Evolutionary conservation across 2,329 filamentous ascomycete genomes (phyloP).

Genomic region (Fusarium caatingaense): DNA sequence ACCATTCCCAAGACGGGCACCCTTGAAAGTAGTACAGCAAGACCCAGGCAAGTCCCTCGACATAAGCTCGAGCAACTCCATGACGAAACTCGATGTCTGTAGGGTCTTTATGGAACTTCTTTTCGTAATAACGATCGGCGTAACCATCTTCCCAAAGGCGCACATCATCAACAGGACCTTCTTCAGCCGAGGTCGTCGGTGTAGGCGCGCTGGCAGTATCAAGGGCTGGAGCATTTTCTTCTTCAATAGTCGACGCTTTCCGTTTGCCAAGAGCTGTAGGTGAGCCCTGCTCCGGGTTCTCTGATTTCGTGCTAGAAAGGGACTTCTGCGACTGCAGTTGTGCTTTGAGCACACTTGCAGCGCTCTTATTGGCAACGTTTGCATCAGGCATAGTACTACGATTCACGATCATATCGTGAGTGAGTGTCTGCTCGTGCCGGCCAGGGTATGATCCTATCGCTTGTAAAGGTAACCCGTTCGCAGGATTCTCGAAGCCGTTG

Average conservation of each 20-base stretch:
- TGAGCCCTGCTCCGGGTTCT: constrained; percentile 51
- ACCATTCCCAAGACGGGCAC: constrained; percentile 99
- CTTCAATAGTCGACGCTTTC: constrained; percentile 78
- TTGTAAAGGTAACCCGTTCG: constrained; percentile 49
- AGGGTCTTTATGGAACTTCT: constrained; percentile 90
- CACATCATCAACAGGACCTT: constrained; percentile 81
- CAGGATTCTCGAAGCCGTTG: constrained; percentile 52
- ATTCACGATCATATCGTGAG: constrained; percentile 90
- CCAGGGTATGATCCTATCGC: constrained; percentile 63
- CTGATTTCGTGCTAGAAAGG: constrained; percentile 27
- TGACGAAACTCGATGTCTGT: constrained; percentile 87
- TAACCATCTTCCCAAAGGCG: constrained; percentile 96
- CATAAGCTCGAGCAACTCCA: constrained; percentile 89
- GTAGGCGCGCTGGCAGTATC: constrained; percentile 63
- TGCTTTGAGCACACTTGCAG: constrained; percentile 87
- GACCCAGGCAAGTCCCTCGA: constrained; percentile 95
- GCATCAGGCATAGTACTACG: constrained; percentile 73
- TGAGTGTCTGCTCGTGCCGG: constrained; percentile 67
- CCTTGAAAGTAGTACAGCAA: constrained; percentile 97
- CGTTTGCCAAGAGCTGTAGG: constrained; percentile 75
- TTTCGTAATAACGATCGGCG: constrained; percentile 93
- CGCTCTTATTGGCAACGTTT: constrained; percentile 91
- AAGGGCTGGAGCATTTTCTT: constrained; percentile 68
- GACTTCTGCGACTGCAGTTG: constrained; percentile 68
- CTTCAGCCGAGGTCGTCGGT: constrained; percentile 63